Evolutionary conservation across 352 stramenopile genomes (phyloP).

Genomic region (Phytophthora meadii): DNA sequence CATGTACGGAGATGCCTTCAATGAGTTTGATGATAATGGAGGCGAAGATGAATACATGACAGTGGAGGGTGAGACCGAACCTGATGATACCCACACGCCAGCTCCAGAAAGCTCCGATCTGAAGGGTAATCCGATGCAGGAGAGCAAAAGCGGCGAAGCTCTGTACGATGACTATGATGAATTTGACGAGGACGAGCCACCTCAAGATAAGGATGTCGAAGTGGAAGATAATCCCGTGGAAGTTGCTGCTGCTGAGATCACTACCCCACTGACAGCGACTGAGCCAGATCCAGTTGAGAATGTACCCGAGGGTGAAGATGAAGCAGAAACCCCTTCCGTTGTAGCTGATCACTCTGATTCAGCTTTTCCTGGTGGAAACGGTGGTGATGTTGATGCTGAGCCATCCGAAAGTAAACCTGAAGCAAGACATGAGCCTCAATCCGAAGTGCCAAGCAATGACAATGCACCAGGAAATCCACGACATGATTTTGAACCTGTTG

Average conservation of each 20-base stretch:
- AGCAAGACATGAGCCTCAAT: background rate
- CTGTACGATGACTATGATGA: conserved; percentile 44
- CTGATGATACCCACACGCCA: conserved; percentile 3
- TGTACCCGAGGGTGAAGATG: background rate
- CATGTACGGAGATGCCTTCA: conserved; percentile 65
- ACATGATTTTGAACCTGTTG: conserved; percentile 1
- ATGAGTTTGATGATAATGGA: conserved; percentile 62
- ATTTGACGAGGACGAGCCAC: conserved; percentile 36
- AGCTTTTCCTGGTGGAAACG: conserved; percentile 1
- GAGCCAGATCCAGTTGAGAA: conserved; percentile 2
- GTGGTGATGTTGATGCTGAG: background rate
- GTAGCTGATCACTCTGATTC: conserved; percentile 3
- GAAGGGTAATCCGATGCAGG: conserved; percentile 18
- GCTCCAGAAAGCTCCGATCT: conserved; percentile 3
- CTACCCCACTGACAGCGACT: background rate
- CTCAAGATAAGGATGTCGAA: conserved; percentile 9
- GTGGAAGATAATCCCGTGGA: conserved; percentile 2
- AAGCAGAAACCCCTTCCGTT: conserved; percentile 3
- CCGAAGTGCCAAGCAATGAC: background rate
- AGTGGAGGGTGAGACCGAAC: conserved; percentile 27
- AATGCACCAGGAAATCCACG: background rate
- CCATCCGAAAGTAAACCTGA: background rate
- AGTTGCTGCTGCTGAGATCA: background rate
- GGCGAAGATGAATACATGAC: conserved; percentile 45
- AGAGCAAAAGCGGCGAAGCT: conserved; percentile 45